These are phyloP conservation scores for Alternaria sp. DNA, from an alignment of 2,329 filamentous ascomycete species.

Conservation along the genomic window DNA sequence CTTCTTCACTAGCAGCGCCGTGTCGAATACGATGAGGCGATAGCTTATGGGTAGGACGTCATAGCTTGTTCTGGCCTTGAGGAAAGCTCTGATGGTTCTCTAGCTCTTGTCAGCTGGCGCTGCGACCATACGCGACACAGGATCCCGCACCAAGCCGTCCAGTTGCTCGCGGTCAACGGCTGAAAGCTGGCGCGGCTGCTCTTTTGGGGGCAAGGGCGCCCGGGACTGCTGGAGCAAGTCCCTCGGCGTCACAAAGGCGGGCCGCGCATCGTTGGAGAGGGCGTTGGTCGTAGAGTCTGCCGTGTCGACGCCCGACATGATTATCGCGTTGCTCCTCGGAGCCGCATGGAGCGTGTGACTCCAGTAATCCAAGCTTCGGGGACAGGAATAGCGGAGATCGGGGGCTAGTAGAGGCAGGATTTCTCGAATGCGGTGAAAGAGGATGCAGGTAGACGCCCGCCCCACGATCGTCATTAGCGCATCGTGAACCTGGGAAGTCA, in stretches of 20 bases:
- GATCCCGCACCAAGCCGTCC: constrained; percentile 73
- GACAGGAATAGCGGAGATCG: constrained; percentile 13
- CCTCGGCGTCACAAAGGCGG: constrained; percentile 37
- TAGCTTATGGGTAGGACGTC: constrained; percentile 97
- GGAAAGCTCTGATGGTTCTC: constrained; percentile 92
- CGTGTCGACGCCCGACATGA: constrained; percentile 51
- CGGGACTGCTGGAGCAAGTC: constrained; percentile 24
- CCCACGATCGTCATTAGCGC: constrained; percentile 22
- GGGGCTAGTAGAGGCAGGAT: constrained; percentile 15
- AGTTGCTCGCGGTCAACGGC: constrained; percentile 78
- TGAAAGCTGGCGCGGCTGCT: constrained; percentile 55
- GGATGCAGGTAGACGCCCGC: constrained; percentile 20
- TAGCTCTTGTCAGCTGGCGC: constrained; percentile 26
- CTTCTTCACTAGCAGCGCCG: constrained; percentile 93
- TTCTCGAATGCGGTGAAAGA: constrained; percentile 16
- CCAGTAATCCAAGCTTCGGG: constrained; percentile 13
- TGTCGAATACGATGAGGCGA: constrained; percentile 94
- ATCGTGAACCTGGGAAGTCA: constrained; percentile 14
- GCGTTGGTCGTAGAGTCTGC: constrained; percentile 36
- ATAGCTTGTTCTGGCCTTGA: constrained; percentile 95
- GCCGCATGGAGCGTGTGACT: constrained; percentile 43
- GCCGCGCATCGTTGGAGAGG: constrained; percentile 21
- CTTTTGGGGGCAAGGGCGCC: constrained; percentile 36
- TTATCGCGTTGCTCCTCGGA: constrained; percentile 46
- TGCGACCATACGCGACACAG: neutral